These are phyloP conservation scores for Limtongozyma cylindracea DNA, from an alignment of 805 yeast genomes.

Conservation along the genomic window DNA sequence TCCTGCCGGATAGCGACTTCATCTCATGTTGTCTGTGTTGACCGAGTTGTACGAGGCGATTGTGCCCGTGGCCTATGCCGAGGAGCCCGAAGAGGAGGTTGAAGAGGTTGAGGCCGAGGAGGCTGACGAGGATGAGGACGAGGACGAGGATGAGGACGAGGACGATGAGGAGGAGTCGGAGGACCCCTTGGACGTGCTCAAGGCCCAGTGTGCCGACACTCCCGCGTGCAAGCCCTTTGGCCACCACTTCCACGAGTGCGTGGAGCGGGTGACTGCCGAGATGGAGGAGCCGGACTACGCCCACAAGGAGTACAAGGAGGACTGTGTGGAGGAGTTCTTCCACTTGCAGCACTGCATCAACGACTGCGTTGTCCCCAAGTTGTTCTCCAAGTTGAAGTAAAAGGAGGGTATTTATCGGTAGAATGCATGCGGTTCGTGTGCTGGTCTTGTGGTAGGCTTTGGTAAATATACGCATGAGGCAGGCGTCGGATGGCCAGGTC, in stretches of 20 bases:
- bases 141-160: slow-evolving; percentile 30
- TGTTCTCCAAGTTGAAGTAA: slow-evolving; percentile 70
- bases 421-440: too few species aligned
- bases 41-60: too few species aligned
- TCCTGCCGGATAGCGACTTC: too few species aligned
- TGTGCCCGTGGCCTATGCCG: too few species aligned
- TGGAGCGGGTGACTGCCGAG: slow-evolving; percentile 79
- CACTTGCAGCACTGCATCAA: slow-evolving; percentile 86
- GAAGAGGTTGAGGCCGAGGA: slow-evolving; percentile 24
- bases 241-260: slow-evolving; percentile 88
- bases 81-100: slow-evolving; percentile 30
- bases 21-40: too few species aligned
- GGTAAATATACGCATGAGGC: too few species aligned
- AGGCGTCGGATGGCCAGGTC: too few species aligned
- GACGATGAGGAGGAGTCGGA: slow-evolving; percentile 3
- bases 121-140: slow-evolving; percentile 41
- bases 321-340: slow-evolving; percentile 95
- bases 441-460: too few species aligned
- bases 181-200: slow-evolving; percentile 4
- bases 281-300: slow-evolving; percentile 70
- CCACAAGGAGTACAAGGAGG: slow-evolving; percentile 68
- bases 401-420: too few species aligned
- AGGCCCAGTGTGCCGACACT: slow-evolving; percentile 39
- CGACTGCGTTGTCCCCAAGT: slow-evolving; percentile 77
- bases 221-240: slow-evolving; percentile 43